Base-by-base conservation (phyloP, 257 asterid genomes). In the Striga asiatica region DNA sequence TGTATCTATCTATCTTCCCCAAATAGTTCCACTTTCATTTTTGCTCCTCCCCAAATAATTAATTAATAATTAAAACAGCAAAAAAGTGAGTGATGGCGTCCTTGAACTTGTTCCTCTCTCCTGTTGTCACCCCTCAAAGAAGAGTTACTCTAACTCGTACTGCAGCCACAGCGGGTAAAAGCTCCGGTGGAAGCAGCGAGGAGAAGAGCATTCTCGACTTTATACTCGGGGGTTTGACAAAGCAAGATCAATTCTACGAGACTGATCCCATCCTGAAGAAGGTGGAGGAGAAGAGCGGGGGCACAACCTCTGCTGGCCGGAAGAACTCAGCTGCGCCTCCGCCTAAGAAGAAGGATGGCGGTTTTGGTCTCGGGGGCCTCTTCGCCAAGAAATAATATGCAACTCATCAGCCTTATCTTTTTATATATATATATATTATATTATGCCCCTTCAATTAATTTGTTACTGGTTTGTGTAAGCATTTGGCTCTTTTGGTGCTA, bases 191-290 rank as follows among this genome's bases (percentile, higher is more conserved):
- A 55, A 32, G 76, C 58, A 59, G 66, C n/a, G 79, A 78, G 71
- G 95, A 83, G 78, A 85, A 89, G 68, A 71, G 94, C n/a, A n/a
- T 79, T 7, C 32, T 77, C 49, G 97, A 85, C 58, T 89, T 78
- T 61, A 66, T 89, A 12, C 61, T 83, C 2, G 95, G 93, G 6
- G 73, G 60, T 1, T 37, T 89, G 12, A 28, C 65, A 17, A 89
- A 89, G 74, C 56, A 74, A 62, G 97, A 89, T 11, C 97, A 89
- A 74, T 66, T 89, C 52, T 76, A 81, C 61, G 97, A 89, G 72
- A 81, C 85, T 32, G 94, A 89, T 52, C 97, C 97, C 6, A 71
- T 89, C 69, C 66, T 89, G 84, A 66, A 71, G 67, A 83, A 76
- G 67, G 84, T 72, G 38, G 97, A 89, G 65, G 88, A 45, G 8